Evolutionary conservation across 352 stramenopile species (phyloP).

Genomic region (Phytophthora multivora): DNA sequence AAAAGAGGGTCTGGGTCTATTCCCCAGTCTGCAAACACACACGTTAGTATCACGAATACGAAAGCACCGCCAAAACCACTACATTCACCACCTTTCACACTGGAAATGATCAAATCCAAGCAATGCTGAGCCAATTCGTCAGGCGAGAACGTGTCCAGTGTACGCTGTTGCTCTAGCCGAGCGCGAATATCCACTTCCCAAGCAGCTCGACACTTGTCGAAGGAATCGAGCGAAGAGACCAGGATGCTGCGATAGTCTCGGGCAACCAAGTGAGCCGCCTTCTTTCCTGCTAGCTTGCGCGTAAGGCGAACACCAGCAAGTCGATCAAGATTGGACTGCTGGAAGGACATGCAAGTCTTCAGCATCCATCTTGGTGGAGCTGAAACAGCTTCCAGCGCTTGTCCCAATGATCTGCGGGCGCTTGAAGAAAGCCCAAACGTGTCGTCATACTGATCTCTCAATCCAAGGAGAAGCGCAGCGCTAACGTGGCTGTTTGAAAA

Average conservation of each 20-base stretch:
- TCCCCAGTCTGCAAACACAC: conserved; percentile 55
- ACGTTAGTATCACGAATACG: not conserved
- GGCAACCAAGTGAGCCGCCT: conserved; percentile 54
- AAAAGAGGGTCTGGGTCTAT: conserved; percentile 70
- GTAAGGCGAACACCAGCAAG: conserved; percentile 45
- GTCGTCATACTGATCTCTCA: conserved; percentile 66
- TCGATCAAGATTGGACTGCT: conserved; percentile 60
- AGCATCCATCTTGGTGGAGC: conserved; percentile 64
- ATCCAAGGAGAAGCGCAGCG: conserved; percentile 51
- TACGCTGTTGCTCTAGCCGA: conserved; percentile 25
- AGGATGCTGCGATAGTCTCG: conserved; percentile 50
- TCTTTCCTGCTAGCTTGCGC: conserved; percentile 36
- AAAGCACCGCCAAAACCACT: not conserved
- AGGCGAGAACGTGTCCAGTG: conserved; percentile 36
- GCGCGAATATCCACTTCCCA: conserved; percentile 50
- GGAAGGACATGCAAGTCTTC: conserved; percentile 57
- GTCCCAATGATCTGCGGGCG: conserved; percentile 13
- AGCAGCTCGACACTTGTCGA: conserved; percentile 52
- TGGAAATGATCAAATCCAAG: conserved; percentile 55
- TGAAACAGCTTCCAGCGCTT: conserved; percentile 13
- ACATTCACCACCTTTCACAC: conserved; percentile 51
- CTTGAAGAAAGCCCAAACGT: conserved; percentile 60
- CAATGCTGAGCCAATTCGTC: conserved; percentile 56
- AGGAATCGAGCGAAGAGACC: conserved; percentile 33
- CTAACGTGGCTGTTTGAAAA: conserved; percentile 53